Evolutionary conservation across 2,329 filamentous ascomycete species (phyloP), one percentile per base, ranked within the genome.

Genomic region (Aspergillus phoenicis): DNA sequence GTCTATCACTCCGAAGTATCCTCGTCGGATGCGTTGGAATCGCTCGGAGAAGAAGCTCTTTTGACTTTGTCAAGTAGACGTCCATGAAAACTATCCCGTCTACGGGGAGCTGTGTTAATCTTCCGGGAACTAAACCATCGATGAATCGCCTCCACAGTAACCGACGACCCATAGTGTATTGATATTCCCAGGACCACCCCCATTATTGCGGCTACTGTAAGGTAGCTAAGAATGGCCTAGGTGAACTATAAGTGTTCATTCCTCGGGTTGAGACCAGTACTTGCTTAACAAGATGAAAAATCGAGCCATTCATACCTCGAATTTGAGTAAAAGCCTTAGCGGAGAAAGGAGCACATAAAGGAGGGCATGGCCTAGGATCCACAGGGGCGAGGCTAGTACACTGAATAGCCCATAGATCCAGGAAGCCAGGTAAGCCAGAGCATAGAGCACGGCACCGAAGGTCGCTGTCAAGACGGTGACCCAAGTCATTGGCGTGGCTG

Each of bases 191-290:
- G 79, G 10, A 85, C 54, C 56, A 88, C 77, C n/a, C 91, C 91
- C 56, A 91, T 81, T 17, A 90, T 75, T 33, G 85, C 82, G 7
- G 90, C 91, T 24, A 87, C 83, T 52, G 87, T 87, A 51, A 93
- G 80, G 69, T 83, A 89, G 69, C 84, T 82, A 57, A 75, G 74
- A 20, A 80, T 61, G 52, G 76, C 77, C 81, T 83, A 59, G 15
- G 48, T 33, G 13, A 53, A 43, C 41, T 13, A 22, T 48, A 24
- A 49, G 38, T 11, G 10, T 17, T 45, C 5, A 28, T 26, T 15
- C 13, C 11, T 36, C 15, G 8, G n/a, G 8, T 13, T 30, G 24
- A 8, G 26, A 39, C 24, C 41, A 36, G 7, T 30, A 22, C 17
- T 10, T 45, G 41, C 41, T 45, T 8, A 11, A 26, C 2, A 52